phyloP scores from a whole-genome alignment of 768 basidiomycete genomes.

The Naganishia kalamii region DNA sequence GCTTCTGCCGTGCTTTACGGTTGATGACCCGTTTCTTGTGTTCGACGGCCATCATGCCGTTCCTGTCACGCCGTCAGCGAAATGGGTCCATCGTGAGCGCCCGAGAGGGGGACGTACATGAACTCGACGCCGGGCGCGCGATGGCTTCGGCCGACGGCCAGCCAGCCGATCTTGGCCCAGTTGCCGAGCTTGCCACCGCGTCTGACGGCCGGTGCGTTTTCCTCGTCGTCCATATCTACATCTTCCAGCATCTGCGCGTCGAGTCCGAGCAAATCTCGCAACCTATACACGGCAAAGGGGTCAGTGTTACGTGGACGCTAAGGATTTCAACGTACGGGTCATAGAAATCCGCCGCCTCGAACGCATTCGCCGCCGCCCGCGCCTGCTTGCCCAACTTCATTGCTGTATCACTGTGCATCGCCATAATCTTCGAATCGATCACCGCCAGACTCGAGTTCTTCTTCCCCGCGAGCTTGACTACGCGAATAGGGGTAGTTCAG shows the following conservation, averaged over 20 bases:
- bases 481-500: not conserved
- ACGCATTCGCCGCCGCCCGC: slow-evolving; percentile 79
- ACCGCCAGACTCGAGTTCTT: slow-evolving; percentile 14
- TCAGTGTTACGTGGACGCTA: not conserved
- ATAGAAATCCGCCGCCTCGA: slow-evolving; percentile 88
- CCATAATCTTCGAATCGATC: slow-evolving; percentile 11
- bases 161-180: slow-evolving; percentile 81
- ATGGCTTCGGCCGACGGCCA: slow-evolving; percentile 70
- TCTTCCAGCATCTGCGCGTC: slow-evolving; percentile 37
- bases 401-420: slow-evolving; percentile 11
- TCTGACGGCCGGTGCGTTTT: slow-evolving; percentile 47
- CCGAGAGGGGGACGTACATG: slow-evolving; percentile 58
- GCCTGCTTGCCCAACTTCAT: slow-evolving; percentile 74
- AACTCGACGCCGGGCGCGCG: slow-evolving; percentile 77
- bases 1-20: slow-evolving; percentile 63
- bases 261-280: slow-evolving; percentile 33
- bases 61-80: slow-evolving; percentile 52
- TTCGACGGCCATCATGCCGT: slow-evolving; percentile 81
- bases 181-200: slow-evolving; percentile 47
- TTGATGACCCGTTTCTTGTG: slow-evolving; percentile 64
- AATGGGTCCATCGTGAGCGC: not conserved
- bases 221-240: slow-evolving; percentile 40
- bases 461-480: not conserved
- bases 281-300: slow-evolving; percentile 17
- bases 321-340: slow-evolving; percentile 36